phyloP scores from a whole-genome alignment of 176 grass and related monocot species.

The Eleusine indica region DNA sequence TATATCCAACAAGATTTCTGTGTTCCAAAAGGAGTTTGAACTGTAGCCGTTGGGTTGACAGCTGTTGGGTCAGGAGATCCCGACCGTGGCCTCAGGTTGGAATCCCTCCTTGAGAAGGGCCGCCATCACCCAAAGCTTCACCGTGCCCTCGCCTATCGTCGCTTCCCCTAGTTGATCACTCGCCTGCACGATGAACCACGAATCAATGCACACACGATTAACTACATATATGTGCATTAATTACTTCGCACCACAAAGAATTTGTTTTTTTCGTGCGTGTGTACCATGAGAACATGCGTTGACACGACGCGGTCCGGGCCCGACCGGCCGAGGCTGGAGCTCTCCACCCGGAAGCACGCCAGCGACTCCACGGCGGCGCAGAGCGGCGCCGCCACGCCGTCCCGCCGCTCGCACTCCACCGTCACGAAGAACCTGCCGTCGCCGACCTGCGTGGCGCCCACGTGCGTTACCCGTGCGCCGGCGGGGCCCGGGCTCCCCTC shows the following conservation, averaged over 20 bases:
- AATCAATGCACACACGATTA: neutral
- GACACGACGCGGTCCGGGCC: slow-evolving; percentile 47
- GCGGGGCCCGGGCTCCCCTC: neutral
- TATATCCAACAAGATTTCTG: neutral
- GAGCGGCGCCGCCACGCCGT: slow-evolving; percentile 53
- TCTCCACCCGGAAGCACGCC: slow-evolving; percentile 63
- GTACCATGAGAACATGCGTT: slow-evolving; percentile 70
- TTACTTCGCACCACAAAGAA: neutral
- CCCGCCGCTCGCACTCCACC: slow-evolving; percentile 60
- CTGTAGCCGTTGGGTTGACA: too few species aligned
- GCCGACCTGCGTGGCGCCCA: slow-evolving; percentile 60
- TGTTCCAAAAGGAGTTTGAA: neutral
- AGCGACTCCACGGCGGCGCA: slow-evolving; percentile 72
- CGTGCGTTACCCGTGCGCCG: slow-evolving; percentile 47
- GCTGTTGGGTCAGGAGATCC: slow-evolving; percentile 23
- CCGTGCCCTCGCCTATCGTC: slow-evolving; percentile 32
- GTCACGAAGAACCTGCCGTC: slow-evolving; percentile 64
- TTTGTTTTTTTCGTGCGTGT: neutral
- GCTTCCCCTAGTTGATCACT: slow-evolving; percentile 7
- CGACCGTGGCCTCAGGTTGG: slow-evolving; percentile 23
- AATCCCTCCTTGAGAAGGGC: slow-evolving; percentile 62
- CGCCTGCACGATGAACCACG: slow-evolving; percentile 23
- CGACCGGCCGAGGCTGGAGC: slow-evolving; percentile 59
- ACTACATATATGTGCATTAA: neutral
- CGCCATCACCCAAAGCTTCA: slow-evolving; percentile 56